phyloP scores from a whole-genome alignment of 1,284 basidiomycete species.

The Cutaneotrichosporon arboriforme region DNA sequence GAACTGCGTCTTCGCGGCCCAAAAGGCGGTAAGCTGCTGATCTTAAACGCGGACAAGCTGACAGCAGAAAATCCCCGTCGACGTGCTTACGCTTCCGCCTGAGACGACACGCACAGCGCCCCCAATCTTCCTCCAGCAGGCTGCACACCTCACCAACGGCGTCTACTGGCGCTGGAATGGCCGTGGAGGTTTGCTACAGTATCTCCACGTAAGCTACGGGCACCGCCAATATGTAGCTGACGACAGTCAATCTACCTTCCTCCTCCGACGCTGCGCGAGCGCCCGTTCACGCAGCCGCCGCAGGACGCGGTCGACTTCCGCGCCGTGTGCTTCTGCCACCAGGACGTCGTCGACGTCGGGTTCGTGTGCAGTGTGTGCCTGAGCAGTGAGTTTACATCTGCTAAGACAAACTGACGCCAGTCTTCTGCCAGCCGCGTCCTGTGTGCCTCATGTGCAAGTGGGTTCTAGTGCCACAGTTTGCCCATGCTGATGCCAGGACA shows the following conservation, averaged over 20 bases:
- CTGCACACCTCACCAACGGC: constrained; percentile 88
- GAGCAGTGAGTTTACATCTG: constrained; percentile 64
- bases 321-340: constrained; percentile 98
- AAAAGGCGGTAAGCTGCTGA: constrained; percentile 69
- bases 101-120: constrained; percentile 58
- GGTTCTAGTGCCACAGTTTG: constrained; percentile 11
- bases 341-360: constrained; percentile 90
- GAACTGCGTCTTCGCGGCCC: constrained; percentile 98
- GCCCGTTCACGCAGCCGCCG: constrained; percentile 72
- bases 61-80: constrained; percentile 82
- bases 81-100: constrained; percentile 88
- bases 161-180: constrained; percentile 74
- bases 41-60: background rate
- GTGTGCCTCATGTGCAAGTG: constrained; percentile 88
- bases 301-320: constrained; percentile 95
- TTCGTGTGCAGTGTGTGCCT: constrained; percentile 97
- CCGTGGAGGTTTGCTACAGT: constrained; percentile 74
- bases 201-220: constrained; percentile 64
- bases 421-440: constrained; percentile 87
- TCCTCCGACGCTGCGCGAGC: constrained; percentile 67
- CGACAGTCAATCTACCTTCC: constrained; percentile 84
- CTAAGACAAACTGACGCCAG: constrained; percentile 47
- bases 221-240: background rate
- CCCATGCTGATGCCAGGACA: constrained; percentile 55
- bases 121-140: constrained; percentile 90